Evolutionary conservation across 176 grass and related monocot genomes (phyloP).

Genomic region (Phoenix dactylifera): DNA sequence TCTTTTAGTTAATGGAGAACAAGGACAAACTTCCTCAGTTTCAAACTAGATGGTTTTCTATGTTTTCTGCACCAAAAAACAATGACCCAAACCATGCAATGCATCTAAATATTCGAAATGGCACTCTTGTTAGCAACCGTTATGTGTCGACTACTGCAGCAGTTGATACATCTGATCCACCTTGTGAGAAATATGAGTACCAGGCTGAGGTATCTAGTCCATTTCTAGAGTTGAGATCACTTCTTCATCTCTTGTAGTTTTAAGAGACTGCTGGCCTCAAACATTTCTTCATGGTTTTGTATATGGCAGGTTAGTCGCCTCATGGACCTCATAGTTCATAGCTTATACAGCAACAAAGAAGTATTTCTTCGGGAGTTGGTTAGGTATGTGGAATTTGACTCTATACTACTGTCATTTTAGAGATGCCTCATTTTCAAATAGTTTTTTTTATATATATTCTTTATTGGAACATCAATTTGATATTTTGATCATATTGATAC

Average conservation of each 20-base stretch:
- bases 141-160: constrained; percentile 58
- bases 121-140: constrained; percentile 30
- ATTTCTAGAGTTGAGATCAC: background rate
- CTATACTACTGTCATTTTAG: background rate
- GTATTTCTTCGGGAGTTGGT: constrained; percentile 91
- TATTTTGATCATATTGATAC: no score
- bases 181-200: constrained; percentile 67
- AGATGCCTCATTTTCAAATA: background rate
- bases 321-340: constrained; percentile 99
- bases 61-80: constrained; percentile 29
- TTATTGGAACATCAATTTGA: background rate
- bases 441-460: background rate
- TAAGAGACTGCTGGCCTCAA: background rate
- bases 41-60: constrained; percentile 42
- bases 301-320: constrained; percentile 79
- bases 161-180: constrained; percentile 41
- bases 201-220: constrained; percentile 71
- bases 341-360: constrained; percentile 99
- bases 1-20: constrained; percentile 38
- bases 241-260: constrained; percentile 8
- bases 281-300: no score
- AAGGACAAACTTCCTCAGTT: constrained; percentile 21
- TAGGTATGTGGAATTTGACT: constrained; percentile 37
- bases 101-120: constrained; percentile 27
- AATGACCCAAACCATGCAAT: background rate